These are phyloP conservation scores for Penicillium pulvis DNA, from an alignment of 495 filamentous ascomycete species.

Conservation along the genomic window DNA sequence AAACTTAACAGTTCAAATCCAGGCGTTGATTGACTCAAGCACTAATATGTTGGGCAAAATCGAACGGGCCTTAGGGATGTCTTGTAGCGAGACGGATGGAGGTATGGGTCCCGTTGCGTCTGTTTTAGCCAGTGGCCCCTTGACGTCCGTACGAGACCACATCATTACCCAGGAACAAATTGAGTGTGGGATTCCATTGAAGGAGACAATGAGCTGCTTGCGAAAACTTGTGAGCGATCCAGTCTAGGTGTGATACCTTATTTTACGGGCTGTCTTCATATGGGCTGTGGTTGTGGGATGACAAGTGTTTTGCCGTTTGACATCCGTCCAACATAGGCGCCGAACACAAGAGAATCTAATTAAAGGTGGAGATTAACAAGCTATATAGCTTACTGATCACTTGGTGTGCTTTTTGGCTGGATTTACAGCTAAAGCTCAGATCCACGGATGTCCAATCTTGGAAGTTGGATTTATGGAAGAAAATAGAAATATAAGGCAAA, in stretches of 20 bases:
- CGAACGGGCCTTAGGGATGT: constrained; percentile 14
- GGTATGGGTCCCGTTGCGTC: background rate
- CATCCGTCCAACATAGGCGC: background rate
- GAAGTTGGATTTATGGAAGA: too few relatives aligned
- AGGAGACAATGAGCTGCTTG: constrained; percentile 23
- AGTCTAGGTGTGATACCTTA: constrained; percentile 6
- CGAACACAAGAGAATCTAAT: too few relatives aligned
- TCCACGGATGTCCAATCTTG: too few relatives aligned
- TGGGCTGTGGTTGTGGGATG: background rate
- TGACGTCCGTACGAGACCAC: constrained; percentile 17
- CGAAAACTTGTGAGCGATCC: constrained; percentile 17
- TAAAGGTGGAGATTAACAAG: too few relatives aligned
- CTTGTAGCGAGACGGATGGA: background rate
- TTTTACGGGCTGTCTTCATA: background rate
- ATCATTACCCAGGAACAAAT: constrained; percentile 19
- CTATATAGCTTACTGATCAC: too few relatives aligned
- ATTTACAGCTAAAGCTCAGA: too few relatives aligned
- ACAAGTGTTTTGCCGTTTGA: background rate
- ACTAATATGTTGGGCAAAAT: constrained; percentile 20
- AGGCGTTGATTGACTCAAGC: constrained; percentile 20
- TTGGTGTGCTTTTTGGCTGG: too few relatives aligned
- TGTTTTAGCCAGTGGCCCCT: constrained; percentile 2
- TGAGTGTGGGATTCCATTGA: constrained; percentile 12
- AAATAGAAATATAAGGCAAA: too few relatives aligned
- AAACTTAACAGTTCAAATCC: constrained; percentile 16